Evolutionary conservation across 2,329 filamentous ascomycete species (phyloP).

Genomic region (Trichoderma sp.): DNA sequence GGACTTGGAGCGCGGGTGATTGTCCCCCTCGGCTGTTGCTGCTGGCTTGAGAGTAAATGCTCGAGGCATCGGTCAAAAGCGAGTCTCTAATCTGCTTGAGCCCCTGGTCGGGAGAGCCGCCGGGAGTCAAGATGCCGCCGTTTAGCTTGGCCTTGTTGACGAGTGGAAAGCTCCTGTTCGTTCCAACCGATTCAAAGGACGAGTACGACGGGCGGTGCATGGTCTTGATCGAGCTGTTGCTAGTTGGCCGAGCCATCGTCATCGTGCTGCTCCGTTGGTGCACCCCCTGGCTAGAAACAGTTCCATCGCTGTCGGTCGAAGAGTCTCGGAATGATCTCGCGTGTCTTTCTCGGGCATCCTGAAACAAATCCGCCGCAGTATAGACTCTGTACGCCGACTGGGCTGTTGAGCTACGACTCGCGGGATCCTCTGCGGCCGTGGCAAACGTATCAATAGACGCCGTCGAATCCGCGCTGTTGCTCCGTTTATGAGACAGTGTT

Average conservation of each 20-base stretch:
- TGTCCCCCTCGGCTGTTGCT: conserved; percentile 27
- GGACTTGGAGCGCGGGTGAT: conserved; percentile 44
- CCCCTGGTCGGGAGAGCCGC: conserved; percentile 48
- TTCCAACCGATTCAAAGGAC: conserved; percentile 56
- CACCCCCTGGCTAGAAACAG: conserved; percentile 20
- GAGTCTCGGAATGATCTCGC: conserved; percentile 29
- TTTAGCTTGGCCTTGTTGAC: conserved; percentile 50
- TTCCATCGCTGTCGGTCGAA: conserved; percentile 28
- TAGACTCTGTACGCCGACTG: conserved; percentile 24
- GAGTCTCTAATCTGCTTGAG: conserved; percentile 46
- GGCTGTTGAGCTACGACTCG: conserved; percentile 36
- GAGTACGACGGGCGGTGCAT: conserved; percentile 55
- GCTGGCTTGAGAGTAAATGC: conserved; percentile 38
- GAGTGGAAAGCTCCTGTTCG: conserved; percentile 60
- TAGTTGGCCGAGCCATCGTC: conserved; percentile 41
- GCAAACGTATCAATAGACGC: conserved; percentile 55
- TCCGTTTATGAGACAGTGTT: conserved; percentile 31
- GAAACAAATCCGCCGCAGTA: conserved; percentile 23
- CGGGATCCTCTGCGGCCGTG: conserved; percentile 51
- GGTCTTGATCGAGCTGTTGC: conserved; percentile 36
- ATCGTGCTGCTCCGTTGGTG: conserved; percentile 35
- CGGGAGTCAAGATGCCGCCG: conserved; percentile 47
- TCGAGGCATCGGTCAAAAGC: conserved; percentile 48
- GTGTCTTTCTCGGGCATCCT: conserved; percentile 25
- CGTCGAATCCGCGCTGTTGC: conserved; percentile 48